These are phyloP conservation scores for Anisodus acutangulus DNA, from an alignment of 257 asterid species.

Conservation along the genomic window DNA sequence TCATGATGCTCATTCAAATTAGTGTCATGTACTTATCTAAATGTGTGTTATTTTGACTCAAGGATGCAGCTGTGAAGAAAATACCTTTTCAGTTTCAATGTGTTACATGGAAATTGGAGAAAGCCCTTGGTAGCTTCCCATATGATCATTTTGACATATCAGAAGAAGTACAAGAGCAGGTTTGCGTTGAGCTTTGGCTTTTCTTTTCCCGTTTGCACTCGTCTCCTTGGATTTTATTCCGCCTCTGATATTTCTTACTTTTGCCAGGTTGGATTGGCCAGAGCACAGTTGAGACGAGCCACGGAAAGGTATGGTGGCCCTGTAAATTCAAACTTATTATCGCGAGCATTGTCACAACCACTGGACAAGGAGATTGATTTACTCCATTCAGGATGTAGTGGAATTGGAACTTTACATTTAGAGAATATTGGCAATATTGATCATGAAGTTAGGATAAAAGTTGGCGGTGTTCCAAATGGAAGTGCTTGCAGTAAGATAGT, in stretches of 20 bases:
- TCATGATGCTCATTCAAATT: background rate
- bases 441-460: conserved; percentile 53
- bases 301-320: conserved; percentile 82
- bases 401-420: conserved; percentile 52
- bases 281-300: conserved; percentile 86
- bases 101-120: conserved; percentile 89
- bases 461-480: conserved; percentile 38
- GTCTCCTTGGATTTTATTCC: background rate
- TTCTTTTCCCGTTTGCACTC: background rate
- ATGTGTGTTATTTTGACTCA: conserved; percentile 40
- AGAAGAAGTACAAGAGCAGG: conserved; percentile 98
- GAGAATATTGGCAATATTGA: conserved; percentile 61
- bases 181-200: conserved; percentile 35
- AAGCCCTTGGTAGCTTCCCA: conserved; percentile 68
- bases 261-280: conserved; percentile 64
- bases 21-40: conserved; percentile 34
- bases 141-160: conserved; percentile 74
- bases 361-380: conserved; percentile 68
- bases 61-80: conserved; percentile 74
- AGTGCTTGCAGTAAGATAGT: conserved; percentile 41
- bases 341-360: conserved; percentile 70
- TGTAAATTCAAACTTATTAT: conserved; percentile 57
- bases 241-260: conserved; percentile 34
- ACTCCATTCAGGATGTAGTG: conserved; percentile 50
- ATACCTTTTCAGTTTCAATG: conserved; percentile 75